Conservation (phyloP, 495 filamentous ascomycete genomes). For the Neurospora sp. region DNA sequence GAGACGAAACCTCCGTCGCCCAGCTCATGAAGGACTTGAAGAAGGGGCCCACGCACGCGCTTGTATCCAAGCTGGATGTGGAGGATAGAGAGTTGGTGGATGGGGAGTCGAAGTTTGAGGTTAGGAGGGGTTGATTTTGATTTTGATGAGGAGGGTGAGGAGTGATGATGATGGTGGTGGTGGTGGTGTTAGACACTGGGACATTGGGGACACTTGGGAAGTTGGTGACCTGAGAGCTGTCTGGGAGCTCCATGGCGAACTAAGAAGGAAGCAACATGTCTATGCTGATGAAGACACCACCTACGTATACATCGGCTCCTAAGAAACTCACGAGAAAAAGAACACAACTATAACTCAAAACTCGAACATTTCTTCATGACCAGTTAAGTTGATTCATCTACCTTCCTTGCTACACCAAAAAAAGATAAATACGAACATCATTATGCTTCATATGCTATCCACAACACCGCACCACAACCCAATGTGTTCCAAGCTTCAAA, state of each 20-base stretch:
- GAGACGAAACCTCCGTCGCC: slow-evolving; percentile 50
- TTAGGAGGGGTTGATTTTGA: slow-evolving; percentile 21
- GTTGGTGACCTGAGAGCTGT: too few relatives aligned
- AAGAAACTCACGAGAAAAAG: background rate
- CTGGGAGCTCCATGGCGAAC: too few relatives aligned
- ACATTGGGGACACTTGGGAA: too few relatives aligned
- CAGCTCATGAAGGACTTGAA: slow-evolving; percentile 67
- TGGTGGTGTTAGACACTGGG: too few relatives aligned
- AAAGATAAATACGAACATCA: background rate
- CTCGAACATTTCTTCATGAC: background rate
- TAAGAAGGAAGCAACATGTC: too few relatives aligned
- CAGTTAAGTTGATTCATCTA: background rate
- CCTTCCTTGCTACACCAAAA: background rate
- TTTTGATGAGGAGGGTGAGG: background rate
- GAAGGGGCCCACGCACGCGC: slow-evolving; percentile 55
- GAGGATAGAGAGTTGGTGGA: slow-evolving; percentile 50
- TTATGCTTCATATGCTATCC: background rate
- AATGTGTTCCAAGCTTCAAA: background rate
- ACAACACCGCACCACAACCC: background rate
- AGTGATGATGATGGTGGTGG: too few relatives aligned
- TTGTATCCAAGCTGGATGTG: slow-evolving; percentile 64
- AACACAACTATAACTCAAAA: too few relatives aligned
- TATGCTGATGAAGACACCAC: too few relatives aligned
- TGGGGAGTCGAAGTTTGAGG: slow-evolving; percentile 54
- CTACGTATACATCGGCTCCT: background rate